Conservation (phyloP, 2,329 filamentous ascomycete genomes). For the Hypoxylon sp. region DNA sequence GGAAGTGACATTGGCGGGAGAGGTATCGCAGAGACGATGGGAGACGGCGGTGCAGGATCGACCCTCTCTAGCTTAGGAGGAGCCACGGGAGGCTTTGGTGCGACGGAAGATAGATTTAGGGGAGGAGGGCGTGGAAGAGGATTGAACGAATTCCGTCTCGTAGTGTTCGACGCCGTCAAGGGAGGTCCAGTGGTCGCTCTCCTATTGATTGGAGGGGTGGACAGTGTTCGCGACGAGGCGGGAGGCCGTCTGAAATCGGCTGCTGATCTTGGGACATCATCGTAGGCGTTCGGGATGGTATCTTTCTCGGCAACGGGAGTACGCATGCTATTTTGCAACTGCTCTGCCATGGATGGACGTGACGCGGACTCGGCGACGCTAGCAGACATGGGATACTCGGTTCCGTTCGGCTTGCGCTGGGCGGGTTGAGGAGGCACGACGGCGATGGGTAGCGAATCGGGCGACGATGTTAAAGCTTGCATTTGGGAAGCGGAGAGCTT, state of each 20-base stretch:
- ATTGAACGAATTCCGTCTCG: conserved; percentile 64
- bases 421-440: conserved; percentile 51
- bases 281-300: conserved; percentile 48
- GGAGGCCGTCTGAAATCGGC: conserved; percentile 52
- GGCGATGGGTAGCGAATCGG: conserved; percentile 69
- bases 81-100: conserved; percentile 27
- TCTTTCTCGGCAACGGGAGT: conserved; percentile 25
- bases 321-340: conserved; percentile 47
- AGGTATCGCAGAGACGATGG: conserved; percentile 67
- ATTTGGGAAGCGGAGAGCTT: conserved; percentile 70
- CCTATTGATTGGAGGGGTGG: conserved; percentile 64
- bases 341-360: conserved; percentile 51
- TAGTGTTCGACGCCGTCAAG: conserved; percentile 49
- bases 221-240: conserved; percentile 59
- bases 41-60: conserved; percentile 56
- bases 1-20: conserved; percentile 75
- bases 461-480: conserved; percentile 66
- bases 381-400: conserved; percentile 54
- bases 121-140: conserved; percentile 57
- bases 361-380: conserved; percentile 52
- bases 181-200: conserved; percentile 50
- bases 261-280: conserved; percentile 39
- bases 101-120: conserved; percentile 56
- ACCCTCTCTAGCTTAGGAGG: conserved; percentile 43
- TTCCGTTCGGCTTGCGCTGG: conserved; percentile 50